Base-by-base conservation (phyloP, 2,329 filamentous ascomycete genomes). In the Diplocarpon rosae region DNA sequence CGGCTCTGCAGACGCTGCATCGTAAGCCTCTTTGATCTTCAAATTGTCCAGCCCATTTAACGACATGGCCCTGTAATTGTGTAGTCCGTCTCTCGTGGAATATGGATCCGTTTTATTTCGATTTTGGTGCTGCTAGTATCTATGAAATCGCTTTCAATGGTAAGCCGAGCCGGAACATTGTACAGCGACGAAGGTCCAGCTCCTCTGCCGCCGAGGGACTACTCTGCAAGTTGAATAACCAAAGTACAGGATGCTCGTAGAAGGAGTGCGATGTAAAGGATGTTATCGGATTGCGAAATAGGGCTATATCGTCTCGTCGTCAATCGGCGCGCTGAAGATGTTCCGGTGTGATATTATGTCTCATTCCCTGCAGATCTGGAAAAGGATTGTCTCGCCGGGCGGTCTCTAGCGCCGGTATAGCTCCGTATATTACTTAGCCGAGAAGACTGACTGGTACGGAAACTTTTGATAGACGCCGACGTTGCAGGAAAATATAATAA, bases 1-100 rank as follows among this genome's bases (percentile, higher is more conserved):
- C 47, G 86, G 78, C 66, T 96, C 92, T 48, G 76, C 76, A 57
- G 81, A 71, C 45, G 86, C 85, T 57, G 77, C 71, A 62, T 89
- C 83, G 67, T 94, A 82, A 59, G 89, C 88, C 68, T 93, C 86
- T 66, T 80, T 77, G 67, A 98, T 76, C 62, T 78, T 76, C 56
- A 75, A 70, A 68, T 79, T 76, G 69, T 95, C 89, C 67, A 96
- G 74, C 54, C 92, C 92, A 79, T 95, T 95, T 66, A 96, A 74
- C 72, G 90, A 95, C 90, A 96, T 96, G 56, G 64, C 63, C 56
- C 44, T 50, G 42, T 42, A 40, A 44, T 48, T 32, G 45, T 51
- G 17, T 24, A 4, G 4, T 24, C 20, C 20, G 39, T 33, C 43
- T 36, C 24, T 32, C 39, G 39, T 40, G 20, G 30, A 42, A 32